Evolutionary conservation across 2,329 filamentous ascomycete genomes (phyloP).

Genomic region (Phialophora macrospora): DNA sequence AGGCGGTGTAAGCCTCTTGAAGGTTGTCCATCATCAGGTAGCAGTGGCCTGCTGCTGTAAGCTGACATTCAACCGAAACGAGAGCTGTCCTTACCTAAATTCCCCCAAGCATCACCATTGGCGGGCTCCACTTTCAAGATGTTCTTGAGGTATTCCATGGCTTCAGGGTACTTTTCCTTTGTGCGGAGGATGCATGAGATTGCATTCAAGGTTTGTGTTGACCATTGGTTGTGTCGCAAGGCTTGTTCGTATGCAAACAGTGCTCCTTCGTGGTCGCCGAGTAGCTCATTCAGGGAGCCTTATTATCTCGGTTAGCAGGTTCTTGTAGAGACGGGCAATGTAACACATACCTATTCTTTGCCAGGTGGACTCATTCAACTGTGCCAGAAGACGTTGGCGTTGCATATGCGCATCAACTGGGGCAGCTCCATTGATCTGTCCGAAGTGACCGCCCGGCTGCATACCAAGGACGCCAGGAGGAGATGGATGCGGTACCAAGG

Average conservation of each 20-base stretch:
- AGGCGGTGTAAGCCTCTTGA: constrained; percentile 94
- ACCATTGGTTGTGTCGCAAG: constrained; percentile 83
- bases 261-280: constrained; percentile 87
- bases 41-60: constrained; percentile 74
- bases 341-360: constrained; percentile 79
- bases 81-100: constrained; percentile 68
- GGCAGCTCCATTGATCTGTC: constrained; percentile 54
- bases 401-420: constrained; percentile 51
- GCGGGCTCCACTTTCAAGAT: constrained; percentile 86
- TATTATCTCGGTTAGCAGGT: constrained; percentile 25
- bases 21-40: constrained; percentile 98
- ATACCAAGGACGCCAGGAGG: constrained; percentile 34
- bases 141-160: constrained; percentile 87
- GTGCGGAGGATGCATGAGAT: constrained; percentile 90
- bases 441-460: constrained; percentile 48
- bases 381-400: constrained; percentile 68
- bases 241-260: constrained; percentile 90
- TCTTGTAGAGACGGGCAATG: background rate
- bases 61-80: constrained; percentile 36
- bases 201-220: constrained; percentile 88
- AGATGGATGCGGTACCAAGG: constrained; percentile 35
- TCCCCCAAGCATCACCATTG: constrained; percentile 97
- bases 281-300: constrained; percentile 85
- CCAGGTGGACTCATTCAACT: constrained; percentile 88
- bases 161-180: constrained; percentile 90